Percentiles rank a stretch among this genome's conserved stretches.
Conservation (phyloP, 352 stramenopile genomes). For the Pythium chondricola region DNA sequence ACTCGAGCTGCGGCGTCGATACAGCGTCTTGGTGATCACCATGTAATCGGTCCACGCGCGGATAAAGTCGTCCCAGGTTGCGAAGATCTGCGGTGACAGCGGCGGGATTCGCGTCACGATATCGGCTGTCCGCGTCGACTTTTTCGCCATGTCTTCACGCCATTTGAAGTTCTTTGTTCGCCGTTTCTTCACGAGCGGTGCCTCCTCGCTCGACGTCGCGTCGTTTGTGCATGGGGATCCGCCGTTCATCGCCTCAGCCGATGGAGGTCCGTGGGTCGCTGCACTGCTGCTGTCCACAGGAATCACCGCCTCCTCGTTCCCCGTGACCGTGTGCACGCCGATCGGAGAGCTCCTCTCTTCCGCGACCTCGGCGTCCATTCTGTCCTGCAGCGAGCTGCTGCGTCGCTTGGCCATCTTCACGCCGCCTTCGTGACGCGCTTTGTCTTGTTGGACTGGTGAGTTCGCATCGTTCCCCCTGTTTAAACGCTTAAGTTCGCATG, state of each 20-base stretch:
- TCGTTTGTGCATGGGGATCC: neutral
- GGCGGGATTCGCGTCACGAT: constrained; percentile 36
- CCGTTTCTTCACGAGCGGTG: constrained; percentile 61
- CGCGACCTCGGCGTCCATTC: neutral
- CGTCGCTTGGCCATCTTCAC: constrained; percentile 7
- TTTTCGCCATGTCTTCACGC: constrained; percentile 63
- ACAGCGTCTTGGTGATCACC: constrained; percentile 67
- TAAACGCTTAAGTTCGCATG: neutral
- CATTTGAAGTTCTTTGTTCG: constrained; percentile 80
- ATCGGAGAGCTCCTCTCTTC: no score
- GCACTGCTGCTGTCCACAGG: neutral
- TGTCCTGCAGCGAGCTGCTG: neutral
- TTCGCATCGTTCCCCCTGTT: neutral
- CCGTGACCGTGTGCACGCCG: neutral
- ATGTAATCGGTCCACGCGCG: constrained; percentile 62
- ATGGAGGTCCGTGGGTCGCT: no score
- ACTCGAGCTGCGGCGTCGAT: constrained; percentile 61
- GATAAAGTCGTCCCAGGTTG: constrained; percentile 62
- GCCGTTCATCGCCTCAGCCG: neutral
- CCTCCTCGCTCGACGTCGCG: constrained; percentile 2
- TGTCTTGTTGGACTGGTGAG: neutral
- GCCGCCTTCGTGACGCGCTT: neutral
- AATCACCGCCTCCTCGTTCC: neutral
- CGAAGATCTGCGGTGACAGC: constrained; percentile 52
- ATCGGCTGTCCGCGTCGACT: constrained; percentile 26